Percentiles rank a stretch among this genome's conserved stretches.
Conservation (phyloP, 345 rosid species). For the Murraya koenigii region DNA sequence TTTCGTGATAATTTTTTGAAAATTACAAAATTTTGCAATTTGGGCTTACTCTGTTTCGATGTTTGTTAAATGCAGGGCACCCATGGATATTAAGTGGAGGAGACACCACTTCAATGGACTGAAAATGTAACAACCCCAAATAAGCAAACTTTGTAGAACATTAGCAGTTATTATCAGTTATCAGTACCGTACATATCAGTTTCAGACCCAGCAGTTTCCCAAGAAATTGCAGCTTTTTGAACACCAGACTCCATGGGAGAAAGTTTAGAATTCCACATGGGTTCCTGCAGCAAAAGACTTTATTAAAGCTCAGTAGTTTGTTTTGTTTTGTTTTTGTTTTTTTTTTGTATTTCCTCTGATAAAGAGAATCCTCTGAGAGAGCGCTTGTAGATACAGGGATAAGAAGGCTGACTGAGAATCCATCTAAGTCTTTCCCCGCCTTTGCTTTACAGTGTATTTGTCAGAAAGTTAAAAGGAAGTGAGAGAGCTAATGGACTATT, state of each 20-base stretch:
- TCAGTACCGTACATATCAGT: slow-evolving; percentile 25
- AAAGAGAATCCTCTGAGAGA: neutral
- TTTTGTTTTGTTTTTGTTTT: neutral
- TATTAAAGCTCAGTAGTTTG: neutral
- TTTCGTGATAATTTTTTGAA: neutral
- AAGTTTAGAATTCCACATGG: slow-evolving; percentile 14
- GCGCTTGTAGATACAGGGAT: slow-evolving; percentile 3
- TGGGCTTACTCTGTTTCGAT: neutral
- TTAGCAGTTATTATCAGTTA: neutral
- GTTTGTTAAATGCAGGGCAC: slow-evolving; percentile 41
- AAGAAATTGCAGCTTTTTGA: slow-evolving; percentile 17
- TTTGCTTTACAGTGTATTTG: slow-evolving; percentile 11
- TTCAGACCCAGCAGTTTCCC: neutral
- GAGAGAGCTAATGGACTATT: slow-evolving; percentile 7
- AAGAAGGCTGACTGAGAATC: slow-evolving; percentile 12
- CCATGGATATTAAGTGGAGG: slow-evolving; percentile 61
- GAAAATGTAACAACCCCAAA: neutral
- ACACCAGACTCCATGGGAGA: neutral
- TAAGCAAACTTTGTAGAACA: neutral
- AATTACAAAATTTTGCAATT: neutral
- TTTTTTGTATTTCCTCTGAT: neutral
- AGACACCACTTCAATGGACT: slow-evolving; percentile 34
- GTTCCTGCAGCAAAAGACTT: slow-evolving; percentile 9
- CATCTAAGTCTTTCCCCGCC: slow-evolving; percentile 36
- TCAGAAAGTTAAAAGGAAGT: slow-evolving; percentile 21